A percentile compares a stretch with the other conserved stretches of the same genome.
Evolutionary conservation across 345 rosid species (phyloP).

Genomic region (Cardamine chenopodiifolia): DNA sequence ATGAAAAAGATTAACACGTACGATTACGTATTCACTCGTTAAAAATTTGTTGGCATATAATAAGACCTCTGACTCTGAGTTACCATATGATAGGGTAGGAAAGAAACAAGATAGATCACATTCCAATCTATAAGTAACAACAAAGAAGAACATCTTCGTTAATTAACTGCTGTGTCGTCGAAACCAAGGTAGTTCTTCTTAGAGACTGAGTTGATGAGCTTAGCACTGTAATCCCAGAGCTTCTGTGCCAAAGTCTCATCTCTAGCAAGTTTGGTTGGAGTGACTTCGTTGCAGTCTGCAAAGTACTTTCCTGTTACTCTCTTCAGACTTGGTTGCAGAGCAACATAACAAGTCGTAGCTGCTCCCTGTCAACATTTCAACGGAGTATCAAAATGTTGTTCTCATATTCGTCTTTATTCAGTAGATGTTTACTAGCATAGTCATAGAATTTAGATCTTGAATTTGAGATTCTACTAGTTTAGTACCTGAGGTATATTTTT

Average conservation of each 20-base stretch:
- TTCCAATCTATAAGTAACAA: not conserved
- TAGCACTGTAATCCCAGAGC: slow-evolving; percentile 83
- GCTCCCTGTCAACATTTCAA: slow-evolving; percentile 64
- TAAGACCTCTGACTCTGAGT: not conserved
- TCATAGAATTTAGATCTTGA: not conserved
- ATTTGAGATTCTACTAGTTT: not conserved
- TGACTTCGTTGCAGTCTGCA: slow-evolving; percentile 70
- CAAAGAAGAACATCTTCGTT: not conserved
- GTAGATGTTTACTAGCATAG: not conserved
- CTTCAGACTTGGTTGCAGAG: slow-evolving; percentile 68
- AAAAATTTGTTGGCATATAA: not conserved
- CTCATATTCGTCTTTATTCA: not conserved
- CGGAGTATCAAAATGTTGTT: not conserved
- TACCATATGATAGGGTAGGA: slow-evolving; percentile 6
- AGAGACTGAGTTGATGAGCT: slow-evolving; percentile 52
- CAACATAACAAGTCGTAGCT: slow-evolving; percentile 88
- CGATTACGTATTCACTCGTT: slow-evolving; percentile 10
- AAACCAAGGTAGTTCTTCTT: slow-evolving; percentile 34
- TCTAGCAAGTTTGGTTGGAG: slow-evolving; percentile 61
- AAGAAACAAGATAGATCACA: slow-evolving; percentile 20
- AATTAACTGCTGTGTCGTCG: slow-evolving; percentile 14
- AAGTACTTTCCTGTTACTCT: slow-evolving; percentile 79
- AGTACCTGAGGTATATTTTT: slow-evolving; percentile 86
- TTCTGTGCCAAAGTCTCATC: slow-evolving; percentile 56
- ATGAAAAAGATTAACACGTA: not conserved